Evolutionary conservation across 108 stramenopile genomes (phyloP).

Genomic region (Cyclotella cryptica): DNA sequence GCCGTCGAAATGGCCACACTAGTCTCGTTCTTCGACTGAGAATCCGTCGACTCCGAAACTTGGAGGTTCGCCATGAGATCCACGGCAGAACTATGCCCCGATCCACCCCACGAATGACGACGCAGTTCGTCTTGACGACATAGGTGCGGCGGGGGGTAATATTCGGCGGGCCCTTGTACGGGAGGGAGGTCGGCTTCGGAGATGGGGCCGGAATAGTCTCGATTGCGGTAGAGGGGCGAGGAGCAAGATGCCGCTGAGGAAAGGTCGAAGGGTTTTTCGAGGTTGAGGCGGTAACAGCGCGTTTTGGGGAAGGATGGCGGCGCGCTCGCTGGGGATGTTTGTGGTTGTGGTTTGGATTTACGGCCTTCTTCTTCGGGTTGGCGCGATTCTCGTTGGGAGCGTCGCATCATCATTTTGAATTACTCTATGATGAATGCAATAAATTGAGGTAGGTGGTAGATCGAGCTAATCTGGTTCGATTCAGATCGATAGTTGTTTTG

Average conservation of each 20-base stretch:
- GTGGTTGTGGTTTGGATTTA: background rate
- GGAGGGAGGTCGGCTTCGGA: slow-evolving; percentile 41
- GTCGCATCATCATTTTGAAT: slow-evolving; percentile 9
- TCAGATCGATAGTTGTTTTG: no score
- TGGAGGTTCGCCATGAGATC: slow-evolving; percentile 40
- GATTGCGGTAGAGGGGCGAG: slow-evolving; percentile 7
- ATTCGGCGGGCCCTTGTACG: slow-evolving; percentile 39
- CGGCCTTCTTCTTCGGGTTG: slow-evolving; percentile 20
- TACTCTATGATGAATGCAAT: background rate
- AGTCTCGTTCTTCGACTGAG: background rate
- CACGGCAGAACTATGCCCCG: background rate
- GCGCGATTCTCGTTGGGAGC: background rate
- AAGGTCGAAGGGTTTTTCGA: slow-evolving; percentile 63
- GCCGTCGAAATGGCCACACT: slow-evolving; percentile 81
- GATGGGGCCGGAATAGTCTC: slow-evolving; percentile 48
- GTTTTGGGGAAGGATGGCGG: slow-evolving; percentile 33
- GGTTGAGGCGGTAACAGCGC: slow-evolving; percentile 84
- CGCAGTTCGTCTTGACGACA: slow-evolving; percentile 28
- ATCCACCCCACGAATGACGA: slow-evolving; percentile 34
- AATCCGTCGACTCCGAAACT: slow-evolving; percentile 36
- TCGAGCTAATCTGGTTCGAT: background rate
- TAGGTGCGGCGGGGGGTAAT: slow-evolving; percentile 42
- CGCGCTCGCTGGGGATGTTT: background rate
- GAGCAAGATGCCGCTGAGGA: background rate
- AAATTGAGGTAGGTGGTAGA: background rate